phyloP scores from a whole-genome alignment of 2,329 filamentous ascomycete species.

The Dactylellina sp. region DNA sequence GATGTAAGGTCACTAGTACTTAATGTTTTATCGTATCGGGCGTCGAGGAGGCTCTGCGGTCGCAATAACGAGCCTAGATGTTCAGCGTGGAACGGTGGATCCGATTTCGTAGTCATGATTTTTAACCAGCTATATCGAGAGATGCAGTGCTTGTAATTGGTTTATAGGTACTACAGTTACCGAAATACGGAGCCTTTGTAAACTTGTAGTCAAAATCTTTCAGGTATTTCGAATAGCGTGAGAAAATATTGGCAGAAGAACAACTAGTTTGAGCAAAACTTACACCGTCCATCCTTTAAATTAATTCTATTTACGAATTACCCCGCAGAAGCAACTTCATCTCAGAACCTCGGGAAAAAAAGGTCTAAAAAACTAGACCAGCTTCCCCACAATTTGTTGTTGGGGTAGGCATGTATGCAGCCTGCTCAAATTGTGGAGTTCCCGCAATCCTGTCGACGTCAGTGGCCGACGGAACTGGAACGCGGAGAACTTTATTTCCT shows the following conservation, averaged over 20 bases:
- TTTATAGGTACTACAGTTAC: too few species aligned
- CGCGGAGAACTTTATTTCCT: background rate
- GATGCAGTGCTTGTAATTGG: too few species aligned
- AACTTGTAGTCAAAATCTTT: too few species aligned
- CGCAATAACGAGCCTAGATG: slow-evolving; percentile 79
- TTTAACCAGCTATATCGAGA: background rate
- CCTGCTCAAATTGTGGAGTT: background rate
- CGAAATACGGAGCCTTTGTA: too few species aligned
- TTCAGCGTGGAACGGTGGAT: slow-evolving; percentile 76
- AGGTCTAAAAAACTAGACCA: background rate
- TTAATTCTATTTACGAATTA: background rate
- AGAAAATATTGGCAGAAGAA: too few species aligned
- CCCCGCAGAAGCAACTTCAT: slow-evolving; percentile 23
- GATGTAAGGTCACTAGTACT: slow-evolving; percentile 70
- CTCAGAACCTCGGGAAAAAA: slow-evolving; percentile 22
- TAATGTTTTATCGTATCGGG: slow-evolving; percentile 71
- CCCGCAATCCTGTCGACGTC: slow-evolving; percentile 18
- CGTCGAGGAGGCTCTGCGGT: slow-evolving; percentile 72
- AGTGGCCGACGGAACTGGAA: background rate
- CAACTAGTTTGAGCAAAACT: too few species aligned
- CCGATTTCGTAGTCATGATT: slow-evolving; percentile 29
- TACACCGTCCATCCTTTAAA: too few species aligned
- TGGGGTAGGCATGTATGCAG: background rate
- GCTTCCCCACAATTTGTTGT: slow-evolving; percentile 9
- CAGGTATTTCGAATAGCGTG: too few species aligned